Conservation (phyloP, 1,284 basidiomycete species). For the Apiotrichum brassicae region DNA sequence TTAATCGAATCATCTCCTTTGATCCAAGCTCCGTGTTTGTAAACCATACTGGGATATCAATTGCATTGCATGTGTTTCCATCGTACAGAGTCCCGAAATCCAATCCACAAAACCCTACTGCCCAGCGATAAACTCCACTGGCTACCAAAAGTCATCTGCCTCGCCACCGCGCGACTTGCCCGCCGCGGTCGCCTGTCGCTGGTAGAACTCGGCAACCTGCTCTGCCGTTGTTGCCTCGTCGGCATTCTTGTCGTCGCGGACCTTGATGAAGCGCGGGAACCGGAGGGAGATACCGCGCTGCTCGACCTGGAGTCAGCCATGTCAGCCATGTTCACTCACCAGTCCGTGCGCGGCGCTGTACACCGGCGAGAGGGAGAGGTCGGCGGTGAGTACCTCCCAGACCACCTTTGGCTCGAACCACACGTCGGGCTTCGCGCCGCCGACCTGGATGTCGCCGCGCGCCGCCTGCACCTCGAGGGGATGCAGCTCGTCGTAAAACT, state of each 20-base stretch:
- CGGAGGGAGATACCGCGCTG: conserved; percentile 86
- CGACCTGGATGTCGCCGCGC: conserved; percentile 72
- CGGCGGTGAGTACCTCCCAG: conserved; percentile 97
- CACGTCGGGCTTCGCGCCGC: conserved; percentile 84
- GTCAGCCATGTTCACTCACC: conserved; percentile 52
- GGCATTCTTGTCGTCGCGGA: conserved; percentile 86
- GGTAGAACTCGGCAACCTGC: conserved; percentile 94
- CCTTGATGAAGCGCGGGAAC: conserved; percentile 87
- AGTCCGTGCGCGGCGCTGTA: conserved; percentile 95
- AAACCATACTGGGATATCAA: background rate
- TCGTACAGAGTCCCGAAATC: background rate
- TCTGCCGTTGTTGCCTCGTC: conserved; percentile 90
- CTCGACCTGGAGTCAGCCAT: conserved; percentile 57
- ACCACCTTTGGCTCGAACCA: conserved; percentile 94
- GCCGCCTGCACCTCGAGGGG: conserved; percentile 57
- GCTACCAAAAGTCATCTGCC: conserved; percentile 69
- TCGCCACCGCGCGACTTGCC: conserved; percentile 58
- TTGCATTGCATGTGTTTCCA: background rate
- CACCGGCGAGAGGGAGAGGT: conserved; percentile 91
- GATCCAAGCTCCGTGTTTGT: background rate
- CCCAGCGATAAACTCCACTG: background rate
- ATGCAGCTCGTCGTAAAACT: conserved; percentile 76
- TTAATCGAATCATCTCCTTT: background rate
- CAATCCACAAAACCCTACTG: background rate
- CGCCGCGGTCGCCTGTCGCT: conserved; percentile 71